phyloP scores from a whole-genome alignment of 2,329 filamentous ascomycete genomes.

The Fusarium burgessii region DNA sequence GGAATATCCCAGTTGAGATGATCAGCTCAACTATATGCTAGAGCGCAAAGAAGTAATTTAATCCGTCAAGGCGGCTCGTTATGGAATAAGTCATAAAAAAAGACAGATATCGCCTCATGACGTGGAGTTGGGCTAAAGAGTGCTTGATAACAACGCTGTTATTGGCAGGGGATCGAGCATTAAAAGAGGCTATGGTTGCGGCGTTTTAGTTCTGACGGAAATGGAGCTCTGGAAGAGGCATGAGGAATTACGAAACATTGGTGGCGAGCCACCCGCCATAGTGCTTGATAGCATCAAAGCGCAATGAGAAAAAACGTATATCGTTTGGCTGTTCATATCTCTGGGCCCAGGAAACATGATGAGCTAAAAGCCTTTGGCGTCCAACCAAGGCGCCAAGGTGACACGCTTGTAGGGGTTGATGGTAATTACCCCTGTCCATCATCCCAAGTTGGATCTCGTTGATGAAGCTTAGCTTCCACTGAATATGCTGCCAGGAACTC shows the following conservation, averaged over 20 bases:
- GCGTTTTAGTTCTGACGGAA: background rate
- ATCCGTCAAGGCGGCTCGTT: conserved; percentile 13
- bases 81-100: background rate
- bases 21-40: conserved; percentile 17
- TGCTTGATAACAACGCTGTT: conserved; percentile 24
- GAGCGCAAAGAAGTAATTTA: conserved; percentile 10
- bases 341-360: conserved; percentile 3
- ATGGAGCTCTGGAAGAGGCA: background rate
- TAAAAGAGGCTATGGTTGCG: conserved; percentile 8
- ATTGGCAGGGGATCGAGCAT: conserved; percentile 32
- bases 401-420: conserved; percentile 30
- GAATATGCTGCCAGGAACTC: background rate
- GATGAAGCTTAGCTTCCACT: conserved; percentile 30
- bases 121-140: conserved; percentile 23
- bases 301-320: conserved; percentile 2
- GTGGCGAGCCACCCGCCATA: conserved; percentile 22
- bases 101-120: conserved; percentile 10
- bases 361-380: conserved; percentile 30
- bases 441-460: conserved; percentile 25
- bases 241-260: conserved; percentile 32
- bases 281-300: conserved; percentile 1
- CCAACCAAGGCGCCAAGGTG: conserved; percentile 40
- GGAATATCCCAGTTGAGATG: conserved; percentile 24
- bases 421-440: conserved; percentile 35
- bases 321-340: conserved; percentile 9